Percentiles rank a stretch among this genome's conserved stretches.
phyloP scores from a whole-genome alignment of 2,329 filamentous ascomycete species.

The Aspergillus quadrilineatus region DNA sequence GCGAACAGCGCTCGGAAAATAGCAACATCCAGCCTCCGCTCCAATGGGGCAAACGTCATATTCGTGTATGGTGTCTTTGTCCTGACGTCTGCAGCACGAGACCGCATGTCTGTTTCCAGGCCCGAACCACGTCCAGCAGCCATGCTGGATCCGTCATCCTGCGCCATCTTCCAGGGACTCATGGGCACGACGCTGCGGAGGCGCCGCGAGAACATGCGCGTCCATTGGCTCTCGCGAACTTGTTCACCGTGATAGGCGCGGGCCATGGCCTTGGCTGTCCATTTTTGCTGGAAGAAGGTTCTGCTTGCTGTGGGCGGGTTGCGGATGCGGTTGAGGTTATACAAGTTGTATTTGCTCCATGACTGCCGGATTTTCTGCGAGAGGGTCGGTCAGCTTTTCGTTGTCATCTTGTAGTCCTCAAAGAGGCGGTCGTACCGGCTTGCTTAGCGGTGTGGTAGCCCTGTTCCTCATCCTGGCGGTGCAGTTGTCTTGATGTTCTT shows the following conservation, averaged over 20 bases:
- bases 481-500: slow-evolving; percentile 12
- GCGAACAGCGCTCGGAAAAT: slow-evolving; percentile 93
- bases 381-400: not conserved
- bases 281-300: slow-evolving; percentile 99
- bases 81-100: not conserved
- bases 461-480: slow-evolving; percentile 45
- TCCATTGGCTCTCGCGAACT: slow-evolving; percentile 89
- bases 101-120: slow-evolving; percentile 35
- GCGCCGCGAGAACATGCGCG: slow-evolving; percentile 83
- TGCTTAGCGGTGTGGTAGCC: slow-evolving; percentile 43
- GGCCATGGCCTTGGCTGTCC: slow-evolving; percentile 78
- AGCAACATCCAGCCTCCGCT: slow-evolving; percentile 89
- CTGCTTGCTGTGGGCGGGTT: slow-evolving; percentile 45
- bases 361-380: slow-evolving; percentile 87
- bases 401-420: not conserved
- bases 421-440: slow-evolving; percentile 31
- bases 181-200: slow-evolving; percentile 83
- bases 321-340: slow-evolving; percentile 68
- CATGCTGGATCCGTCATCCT: slow-evolving; percentile 76
- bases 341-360: slow-evolving; percentile 97
- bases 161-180: slow-evolving; percentile 75
- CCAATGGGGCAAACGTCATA: slow-evolving; percentile 90
- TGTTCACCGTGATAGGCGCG: slow-evolving; percentile 94
- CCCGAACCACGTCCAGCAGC: slow-evolving; percentile 83
- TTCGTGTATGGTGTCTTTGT: slow-evolving; percentile 80